Conservation (phyloP, 495 filamentous ascomycete species). For the Aspergillus taichungensis region DNA sequence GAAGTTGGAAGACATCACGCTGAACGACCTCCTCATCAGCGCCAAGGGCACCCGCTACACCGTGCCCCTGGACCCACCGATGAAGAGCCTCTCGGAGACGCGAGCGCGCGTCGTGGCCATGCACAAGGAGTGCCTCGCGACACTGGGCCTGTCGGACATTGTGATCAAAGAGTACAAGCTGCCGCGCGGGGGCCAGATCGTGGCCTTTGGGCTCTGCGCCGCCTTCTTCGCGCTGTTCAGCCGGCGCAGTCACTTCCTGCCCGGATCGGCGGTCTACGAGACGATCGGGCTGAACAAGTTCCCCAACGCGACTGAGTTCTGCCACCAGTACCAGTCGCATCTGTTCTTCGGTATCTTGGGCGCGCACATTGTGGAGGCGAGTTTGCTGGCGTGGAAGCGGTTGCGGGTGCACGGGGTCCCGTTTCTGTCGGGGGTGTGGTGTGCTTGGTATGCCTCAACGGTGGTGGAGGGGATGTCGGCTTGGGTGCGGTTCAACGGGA, state of each 20-base stretch:
- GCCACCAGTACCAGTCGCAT: slow-evolving; percentile 36
- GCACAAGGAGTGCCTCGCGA: slow-evolving; percentile 48
- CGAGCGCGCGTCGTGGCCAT: slow-evolving; percentile 59
- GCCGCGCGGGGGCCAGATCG: slow-evolving; percentile 28
- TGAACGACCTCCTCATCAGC: slow-evolving; percentile 46
- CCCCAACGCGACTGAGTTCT: slow-evolving; percentile 43
- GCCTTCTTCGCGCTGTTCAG: slow-evolving; percentile 36
- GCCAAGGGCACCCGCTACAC: slow-evolving; percentile 38
- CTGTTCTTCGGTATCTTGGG: slow-evolving; percentile 38
- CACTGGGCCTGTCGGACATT: slow-evolving; percentile 47
- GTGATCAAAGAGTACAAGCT: slow-evolving; percentile 46
- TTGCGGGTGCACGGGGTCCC: slow-evolving; percentile 50
- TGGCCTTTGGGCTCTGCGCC: slow-evolving; percentile 39
- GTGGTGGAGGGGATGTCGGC: slow-evolving; percentile 52
- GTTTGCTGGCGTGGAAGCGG: slow-evolving; percentile 37
- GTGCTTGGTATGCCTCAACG: slow-evolving; percentile 46
- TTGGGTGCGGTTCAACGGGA: slow-evolving; percentile 45
- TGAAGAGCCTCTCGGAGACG: slow-evolving; percentile 51
- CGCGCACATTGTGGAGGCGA: slow-evolving; percentile 47
- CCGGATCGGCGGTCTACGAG: slow-evolving; percentile 48
- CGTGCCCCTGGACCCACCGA: slow-evolving; percentile 54
- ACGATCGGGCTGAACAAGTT: slow-evolving; percentile 30
- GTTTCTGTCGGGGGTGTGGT: slow-evolving; percentile 46
- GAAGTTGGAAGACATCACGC: slow-evolving; percentile 49
- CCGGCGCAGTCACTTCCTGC: slow-evolving; percentile 42